phyloP scores from a whole-genome alignment of 768 basidiomycete species.

The Mrakia gelida region DNA sequence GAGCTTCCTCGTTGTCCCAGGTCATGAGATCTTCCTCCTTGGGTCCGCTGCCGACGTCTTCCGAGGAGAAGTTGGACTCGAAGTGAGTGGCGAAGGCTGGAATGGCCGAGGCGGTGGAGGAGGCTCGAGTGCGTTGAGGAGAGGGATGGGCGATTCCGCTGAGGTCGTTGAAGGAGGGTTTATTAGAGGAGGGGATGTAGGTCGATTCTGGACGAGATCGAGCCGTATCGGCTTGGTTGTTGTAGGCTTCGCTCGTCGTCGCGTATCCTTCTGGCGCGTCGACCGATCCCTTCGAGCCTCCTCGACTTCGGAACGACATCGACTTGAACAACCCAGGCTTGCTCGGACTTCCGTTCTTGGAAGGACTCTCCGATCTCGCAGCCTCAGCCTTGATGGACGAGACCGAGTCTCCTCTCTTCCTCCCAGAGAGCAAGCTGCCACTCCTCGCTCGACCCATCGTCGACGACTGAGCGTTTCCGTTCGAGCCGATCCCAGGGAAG shows the following conservation, averaged over 20 bases:
- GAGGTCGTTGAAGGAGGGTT: neutral
- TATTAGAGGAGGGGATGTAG: neutral
- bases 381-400: constrained; percentile 16
- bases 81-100: constrained; percentile 18
- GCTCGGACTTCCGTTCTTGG: neutral
- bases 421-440: constrained; percentile 12
- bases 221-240: neutral
- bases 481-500: constrained; percentile 18
- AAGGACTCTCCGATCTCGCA: constrained; percentile 8
- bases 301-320: constrained; percentile 20
- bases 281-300: neutral
- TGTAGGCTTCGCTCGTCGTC: constrained; percentile 16
- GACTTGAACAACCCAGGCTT: constrained; percentile 21
- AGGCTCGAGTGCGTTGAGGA: neutral
- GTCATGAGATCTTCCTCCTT: neutral
- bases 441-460: constrained; percentile 12
- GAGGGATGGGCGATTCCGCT: neutral
- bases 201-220: neutral
- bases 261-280: constrained; percentile 11
- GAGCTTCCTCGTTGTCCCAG: constrained; percentile 12
- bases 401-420: constrained; percentile 20
- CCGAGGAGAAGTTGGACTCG: neutral
- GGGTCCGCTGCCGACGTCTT: neutral
- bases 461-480: neutral
- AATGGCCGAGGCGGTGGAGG: neutral